Percentiles rank a stretch among this genome's conserved stretches.
Evolutionary conservation across 805 yeast genomes (phyloP).

Genomic region (Teunomyces pallodes): DNA sequence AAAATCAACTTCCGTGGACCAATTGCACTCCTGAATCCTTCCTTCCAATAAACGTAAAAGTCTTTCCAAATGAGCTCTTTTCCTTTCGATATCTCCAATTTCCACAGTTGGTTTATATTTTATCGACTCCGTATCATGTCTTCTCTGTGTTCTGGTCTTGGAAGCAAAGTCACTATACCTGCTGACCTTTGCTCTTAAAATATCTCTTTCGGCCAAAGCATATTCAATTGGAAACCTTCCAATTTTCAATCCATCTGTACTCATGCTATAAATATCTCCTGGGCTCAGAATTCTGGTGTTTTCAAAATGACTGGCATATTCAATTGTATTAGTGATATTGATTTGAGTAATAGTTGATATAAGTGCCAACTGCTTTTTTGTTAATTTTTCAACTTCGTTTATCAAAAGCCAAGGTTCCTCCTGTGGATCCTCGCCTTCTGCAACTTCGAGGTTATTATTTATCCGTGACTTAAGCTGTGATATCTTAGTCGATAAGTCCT

Average conservation of each 20-base stretch:
- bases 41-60: background rate
- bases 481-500: background rate
- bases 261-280: background rate
- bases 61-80: background rate
- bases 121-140: background rate
- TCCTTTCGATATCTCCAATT: background rate
- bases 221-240: background rate
- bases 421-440: background rate
- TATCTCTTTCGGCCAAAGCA: constrained; percentile 2
- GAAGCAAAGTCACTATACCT: background rate
- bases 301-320: background rate
- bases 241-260: background rate
- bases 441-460: background rate
- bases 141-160: background rate
- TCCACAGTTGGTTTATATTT: background rate
- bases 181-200: background rate
- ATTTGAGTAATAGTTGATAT: background rate
- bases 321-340: background rate
- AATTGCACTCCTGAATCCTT: background rate
- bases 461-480: background rate
- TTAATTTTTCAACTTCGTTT: background rate
- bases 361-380: background rate
- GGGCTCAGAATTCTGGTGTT: background rate
- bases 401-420: background rate
- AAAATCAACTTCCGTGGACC: background rate